Conservation (phyloP, 208 protist species). For the Crithidia sp. region DNA sequence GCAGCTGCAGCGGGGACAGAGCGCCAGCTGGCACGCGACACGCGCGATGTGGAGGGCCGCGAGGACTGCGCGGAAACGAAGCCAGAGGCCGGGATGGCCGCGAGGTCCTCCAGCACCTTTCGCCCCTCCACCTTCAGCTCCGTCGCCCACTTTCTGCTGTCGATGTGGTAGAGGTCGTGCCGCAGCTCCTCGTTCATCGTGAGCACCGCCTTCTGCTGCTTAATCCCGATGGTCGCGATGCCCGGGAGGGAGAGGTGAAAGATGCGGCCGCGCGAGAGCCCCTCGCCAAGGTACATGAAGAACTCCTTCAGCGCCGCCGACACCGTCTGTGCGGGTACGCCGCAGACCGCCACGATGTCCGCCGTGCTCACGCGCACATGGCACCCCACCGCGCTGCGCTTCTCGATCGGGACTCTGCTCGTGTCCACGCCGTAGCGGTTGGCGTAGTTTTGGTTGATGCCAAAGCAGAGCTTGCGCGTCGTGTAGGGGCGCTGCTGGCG, state of each 20-base stretch:
- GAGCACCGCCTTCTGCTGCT: slow-evolving; percentile 60
- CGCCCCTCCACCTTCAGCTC: slow-evolving; percentile 47
- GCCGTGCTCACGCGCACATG: slow-evolving; percentile 47
- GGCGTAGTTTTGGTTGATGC: slow-evolving; percentile 49
- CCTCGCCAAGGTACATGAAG: slow-evolving; percentile 84
- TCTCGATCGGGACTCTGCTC: slow-evolving; percentile 40
- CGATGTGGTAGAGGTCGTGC: slow-evolving; percentile 68
- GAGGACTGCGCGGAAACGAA: slow-evolving; percentile 27
- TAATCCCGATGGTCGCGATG: slow-evolving; percentile 65
- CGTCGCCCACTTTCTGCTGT: slow-evolving; percentile 72
- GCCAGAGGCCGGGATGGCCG: slow-evolving; percentile 2
- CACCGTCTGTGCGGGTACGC: slow-evolving; percentile 69
- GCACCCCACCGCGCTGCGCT: slow-evolving; percentile 20
- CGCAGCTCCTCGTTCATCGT: slow-evolving; percentile 59
- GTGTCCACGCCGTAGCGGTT: slow-evolving; percentile 56
- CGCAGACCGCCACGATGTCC: slow-evolving; percentile 68
- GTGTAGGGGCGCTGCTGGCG: slow-evolving; percentile 39
- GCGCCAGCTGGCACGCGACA: slow-evolving; percentile 34
- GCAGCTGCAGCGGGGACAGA: not conserved
- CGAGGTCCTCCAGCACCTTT: slow-evolving; percentile 32
- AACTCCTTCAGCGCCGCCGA: slow-evolving; percentile 79
- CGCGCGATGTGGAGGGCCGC: slow-evolving; percentile 41
- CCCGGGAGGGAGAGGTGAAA: slow-evolving; percentile 73
- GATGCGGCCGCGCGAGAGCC: slow-evolving; percentile 64
- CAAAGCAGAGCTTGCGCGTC: slow-evolving; percentile 49